Evolutionary conservation across 345 rosid genomes (phyloP), one percentile per base, ranked within the genome.

Genomic region (Boechera divaricarpa): DNA sequence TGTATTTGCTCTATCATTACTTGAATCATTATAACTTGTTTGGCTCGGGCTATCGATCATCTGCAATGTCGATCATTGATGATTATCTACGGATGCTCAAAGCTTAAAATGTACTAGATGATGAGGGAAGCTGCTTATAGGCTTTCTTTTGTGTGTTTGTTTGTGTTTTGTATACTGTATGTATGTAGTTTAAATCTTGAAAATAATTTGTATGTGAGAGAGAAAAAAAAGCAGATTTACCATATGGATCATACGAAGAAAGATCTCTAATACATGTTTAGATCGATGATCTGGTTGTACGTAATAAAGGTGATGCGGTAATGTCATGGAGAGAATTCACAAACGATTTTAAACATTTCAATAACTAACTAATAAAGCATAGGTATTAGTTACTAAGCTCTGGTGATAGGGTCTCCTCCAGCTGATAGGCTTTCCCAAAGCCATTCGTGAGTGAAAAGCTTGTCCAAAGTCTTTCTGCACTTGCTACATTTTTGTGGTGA

Each of bases 1-100:
- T 92, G 5, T 95, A 92, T 58, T 38, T 89, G 88, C 51, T 94
- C 57, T 94, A 94, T 69, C 98, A 94, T 77, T 92, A 90, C 85
- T 85, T 94, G 84, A 94, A 94, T 77, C 98, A 94, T 77, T 92
- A 92, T 79, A 94, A 92, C 79, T 91, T 87, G 41, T 94, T 94
- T 67, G 99, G 98, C 60, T 92, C 94, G 1, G 89, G 98, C 5
- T 92, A 92, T 51, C 86, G 96, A 26, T 88, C 97, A 9, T 87
- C 98, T 5, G 92, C 97, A 4, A 74, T 92, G 85, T 86, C 90
- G 9, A 89, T 89, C 32, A 90, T 90, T 73, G 94, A 91, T 63
- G 86, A 80, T 77, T 91, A 89, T 77, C 84, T 94, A 6, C 79
- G 81, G 69, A 84, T 86, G 82, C 81, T 89, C 39, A 83, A 83